phyloP scores from a whole-genome alignment of 2,329 filamentous ascomycete species.

The Venturia carpophila region DNA sequence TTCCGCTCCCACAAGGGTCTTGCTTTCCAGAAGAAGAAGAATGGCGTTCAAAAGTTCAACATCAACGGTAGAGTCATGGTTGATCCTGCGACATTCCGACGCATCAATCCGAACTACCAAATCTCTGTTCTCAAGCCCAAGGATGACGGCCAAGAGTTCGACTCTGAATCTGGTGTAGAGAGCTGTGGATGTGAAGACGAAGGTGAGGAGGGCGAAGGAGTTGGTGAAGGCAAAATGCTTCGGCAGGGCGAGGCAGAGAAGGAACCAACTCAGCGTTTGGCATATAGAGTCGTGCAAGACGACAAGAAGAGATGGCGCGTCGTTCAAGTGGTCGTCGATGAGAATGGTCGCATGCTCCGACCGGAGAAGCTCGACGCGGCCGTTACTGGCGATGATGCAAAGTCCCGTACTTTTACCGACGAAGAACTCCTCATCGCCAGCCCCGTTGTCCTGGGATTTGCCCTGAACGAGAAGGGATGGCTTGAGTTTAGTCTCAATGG shows the following conservation, averaged over 20 bases:
- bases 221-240: constrained; percentile 37
- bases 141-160: constrained; percentile 48
- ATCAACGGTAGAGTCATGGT: constrained; percentile 85
- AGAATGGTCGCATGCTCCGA: constrained; percentile 43
- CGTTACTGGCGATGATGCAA: constrained; percentile 22
- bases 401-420: constrained; percentile 57
- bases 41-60: constrained; percentile 66
- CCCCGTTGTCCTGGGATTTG: constrained; percentile 77
- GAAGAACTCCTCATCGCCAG: constrained; percentile 80
- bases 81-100: constrained; percentile 71
- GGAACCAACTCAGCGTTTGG: constrained; percentile 25
- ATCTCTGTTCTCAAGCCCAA: constrained; percentile 67
- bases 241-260: constrained; percentile 27
- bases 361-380: constrained; percentile 42
- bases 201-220: constrained; percentile 47
- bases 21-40: constrained; percentile 77
- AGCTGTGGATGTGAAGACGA: constrained; percentile 32
- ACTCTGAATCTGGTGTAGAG: constrained; percentile 37
- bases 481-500: constrained; percentile 77
- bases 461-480: constrained; percentile 85
- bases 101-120: constrained; percentile 79
- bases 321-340: constrained; percentile 49
- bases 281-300: constrained; percentile 39
- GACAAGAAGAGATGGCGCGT: constrained; percentile 43
- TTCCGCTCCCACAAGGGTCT: constrained; percentile 78